Percentiles rank a stretch among this genome's conserved stretches.
These are phyloP conservation scores for Chaetoceros muelleri DNA, from an alignment of 108 stramenopile genomes.

Conservation along the genomic window DNA sequence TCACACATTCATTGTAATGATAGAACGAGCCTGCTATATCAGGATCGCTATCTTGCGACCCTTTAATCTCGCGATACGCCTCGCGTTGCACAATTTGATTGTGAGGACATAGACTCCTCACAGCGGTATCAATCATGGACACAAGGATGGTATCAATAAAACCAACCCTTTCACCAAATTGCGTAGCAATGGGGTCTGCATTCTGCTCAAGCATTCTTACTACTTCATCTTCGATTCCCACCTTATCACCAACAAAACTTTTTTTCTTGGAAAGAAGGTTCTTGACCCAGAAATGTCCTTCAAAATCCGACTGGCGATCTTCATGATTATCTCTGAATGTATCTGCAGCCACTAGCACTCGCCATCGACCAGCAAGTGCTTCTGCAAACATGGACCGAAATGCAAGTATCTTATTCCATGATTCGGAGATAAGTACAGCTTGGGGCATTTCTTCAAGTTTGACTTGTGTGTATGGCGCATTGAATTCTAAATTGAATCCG, in stretches of 20 bases:
- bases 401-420: slow-evolving; percentile 14
- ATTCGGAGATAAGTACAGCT: slow-evolving; percentile 6
- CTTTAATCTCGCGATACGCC: slow-evolving; percentile 3
- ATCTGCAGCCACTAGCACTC: background rate
- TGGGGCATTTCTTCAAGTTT: background rate
- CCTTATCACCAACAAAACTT: background rate
- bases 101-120: slow-evolving; percentile 3
- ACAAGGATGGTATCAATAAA: background rate
- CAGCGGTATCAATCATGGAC: background rate
- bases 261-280: background rate
- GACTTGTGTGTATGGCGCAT: background rate
- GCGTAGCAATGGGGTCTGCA: background rate
- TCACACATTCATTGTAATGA: background rate
- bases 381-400: slow-evolving; percentile 7
- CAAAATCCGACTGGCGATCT: background rate
- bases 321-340: background rate
- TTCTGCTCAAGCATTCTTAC: background rate
- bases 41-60: background rate
- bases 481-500: background rate
- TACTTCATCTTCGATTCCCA: background rate
- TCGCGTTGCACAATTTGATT: slow-evolving; percentile 2
- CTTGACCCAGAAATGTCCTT: background rate
- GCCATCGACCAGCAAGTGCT: slow-evolving; percentile 1
- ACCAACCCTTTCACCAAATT: background rate
- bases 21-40: background rate